phyloP scores from a whole-genome alignment of 306 rosid genomes.

The Vigna mungo region DNA sequence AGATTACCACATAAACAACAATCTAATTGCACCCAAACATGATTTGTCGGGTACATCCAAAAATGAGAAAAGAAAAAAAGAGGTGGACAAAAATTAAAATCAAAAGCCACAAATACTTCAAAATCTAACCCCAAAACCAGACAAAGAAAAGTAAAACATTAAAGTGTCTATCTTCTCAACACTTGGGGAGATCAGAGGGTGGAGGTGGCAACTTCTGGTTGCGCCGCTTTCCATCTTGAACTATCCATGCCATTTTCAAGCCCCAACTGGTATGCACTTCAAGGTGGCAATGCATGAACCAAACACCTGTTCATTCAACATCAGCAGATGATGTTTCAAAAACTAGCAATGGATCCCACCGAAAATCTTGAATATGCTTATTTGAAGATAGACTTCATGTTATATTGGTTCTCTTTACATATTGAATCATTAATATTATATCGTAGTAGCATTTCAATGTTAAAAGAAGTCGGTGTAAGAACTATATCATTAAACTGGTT shows the following conservation, averaged over 20 bases:
- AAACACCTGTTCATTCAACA: slow-evolving; percentile 59
- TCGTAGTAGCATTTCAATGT: neutral
- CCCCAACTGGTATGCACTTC: slow-evolving; percentile 93
- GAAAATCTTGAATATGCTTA: neutral
- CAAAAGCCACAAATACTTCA: slow-evolving; percentile 30
- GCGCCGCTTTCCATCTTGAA: slow-evolving; percentile 63
- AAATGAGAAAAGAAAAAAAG: neutral
- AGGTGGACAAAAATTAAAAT: slow-evolving; percentile 23
- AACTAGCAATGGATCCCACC: neutral
- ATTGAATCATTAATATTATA: neutral
- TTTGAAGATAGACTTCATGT: neutral
- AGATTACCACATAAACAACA: slow-evolving; percentile 17
- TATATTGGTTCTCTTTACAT: neutral
- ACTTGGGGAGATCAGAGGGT: slow-evolving; percentile 81
- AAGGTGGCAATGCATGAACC: slow-evolving; percentile 89
- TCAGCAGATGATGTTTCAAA: neutral
- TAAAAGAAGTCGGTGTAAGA: neutral
- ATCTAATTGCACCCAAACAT: slow-evolving; percentile 14
- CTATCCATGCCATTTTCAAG: slow-evolving; percentile 85
- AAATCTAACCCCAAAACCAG: slow-evolving; percentile 34
- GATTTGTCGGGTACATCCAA: slow-evolving; percentile 3
- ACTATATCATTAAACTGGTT: neutral
- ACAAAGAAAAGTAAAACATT: slow-evolving; percentile 11
- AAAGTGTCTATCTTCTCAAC: slow-evolving; percentile 40
- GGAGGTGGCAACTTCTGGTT: slow-evolving; percentile 84